Base-by-base conservation (phyloP, 345 rosid genomes). In the Populus tremula region DNA sequence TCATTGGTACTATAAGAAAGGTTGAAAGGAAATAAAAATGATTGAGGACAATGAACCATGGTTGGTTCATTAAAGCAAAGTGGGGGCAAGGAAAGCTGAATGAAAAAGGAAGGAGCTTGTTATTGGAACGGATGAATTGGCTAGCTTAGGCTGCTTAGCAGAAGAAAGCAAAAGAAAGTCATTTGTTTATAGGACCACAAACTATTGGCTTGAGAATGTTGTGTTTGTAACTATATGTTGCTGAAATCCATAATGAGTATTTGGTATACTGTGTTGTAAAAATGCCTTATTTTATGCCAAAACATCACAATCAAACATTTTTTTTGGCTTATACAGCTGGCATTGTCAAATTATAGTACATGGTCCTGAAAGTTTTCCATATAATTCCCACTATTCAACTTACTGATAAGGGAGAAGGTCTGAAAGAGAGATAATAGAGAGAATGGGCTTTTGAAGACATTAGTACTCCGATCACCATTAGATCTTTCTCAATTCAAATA, bases 1-100 rank as follows among this genome's bases (percentile, higher is more conserved):
- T 20, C 50, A 59, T 33, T 25, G 77, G 31, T 69, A 39, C 53
- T 45, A 11, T 6, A 70, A 29, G 70, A 71, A 75, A 71, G 6
- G 77, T 33, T 63, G 79, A 75, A 27, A 41, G 27, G 36, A 49
- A 67, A 5, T 38, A 77, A 75, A 76, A 76, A 72, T 67, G 80
- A 68, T 63, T 72, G 70, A 17, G 70, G 17, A 14, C 36, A 5
- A 33, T 33, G 73, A 31, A 13, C 27, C 63, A 39, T 47, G 43
- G 76, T 47, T 78, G 79, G 67, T 67, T 64, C 49, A 18, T 76
- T 67, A 59, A 82, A 43, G 47, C 69, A 61, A 16, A 21, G 67
- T 69, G 70, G 84, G 80, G 77, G 39, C 72, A 65, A 45, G n/a
- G 71, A 67, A 27, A 75, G 70, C 16, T 47, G 75, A 74, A 38